These are phyloP conservation scores for Arachnomyces sp. DNA, from an alignment of 2,329 filamentous ascomycete genomes.

Conservation along the genomic window DNA sequence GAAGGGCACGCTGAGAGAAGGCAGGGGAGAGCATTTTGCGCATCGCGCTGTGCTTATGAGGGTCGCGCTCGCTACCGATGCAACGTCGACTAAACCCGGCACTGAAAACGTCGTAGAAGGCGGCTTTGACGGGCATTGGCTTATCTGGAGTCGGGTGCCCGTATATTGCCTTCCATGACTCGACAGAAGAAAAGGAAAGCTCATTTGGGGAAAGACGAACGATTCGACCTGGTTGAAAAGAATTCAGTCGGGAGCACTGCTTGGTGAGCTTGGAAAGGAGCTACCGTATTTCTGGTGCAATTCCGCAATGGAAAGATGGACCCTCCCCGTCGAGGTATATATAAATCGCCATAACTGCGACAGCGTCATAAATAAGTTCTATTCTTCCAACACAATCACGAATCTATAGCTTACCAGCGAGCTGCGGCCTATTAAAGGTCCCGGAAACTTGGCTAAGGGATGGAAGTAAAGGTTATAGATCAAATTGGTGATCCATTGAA, in stretches of 20 bases:
- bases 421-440: slow-evolving; percentile 4
- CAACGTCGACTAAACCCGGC: slow-evolving; percentile 6
- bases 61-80: slow-evolving; percentile 6
- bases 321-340: too few relatives aligned
- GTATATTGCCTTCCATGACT: slow-evolving; percentile 29
- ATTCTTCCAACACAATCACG: too few relatives aligned
- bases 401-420: too few relatives aligned
- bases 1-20: slow-evolving; percentile 16
- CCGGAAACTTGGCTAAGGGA: slow-evolving; percentile 13
- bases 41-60: slow-evolving; percentile 13
- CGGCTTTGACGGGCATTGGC: not conserved
- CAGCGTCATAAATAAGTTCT: too few relatives aligned
- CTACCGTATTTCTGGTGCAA: slow-evolving; percentile 20
- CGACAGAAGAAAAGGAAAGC: slow-evolving; percentile 25
- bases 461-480: slow-evolving; percentile 16
- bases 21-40: slow-evolving; percentile 15
- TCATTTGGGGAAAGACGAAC: slow-evolving; percentile 28
- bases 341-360: too few relatives aligned
- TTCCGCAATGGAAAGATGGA: not conserved
- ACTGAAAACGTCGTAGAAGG: slow-evolving; percentile 6
- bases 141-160: slow-evolving; percentile 1
- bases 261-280: too few relatives aligned
- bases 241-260: too few relatives aligned
- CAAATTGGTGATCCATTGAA: too few relatives aligned
- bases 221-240: slow-evolving; percentile 15